These are phyloP conservation scores for Aspergillus novoparasiticus DNA, from an alignment of 2,329 filamentous ascomycete species.

Conservation along the genomic window DNA sequence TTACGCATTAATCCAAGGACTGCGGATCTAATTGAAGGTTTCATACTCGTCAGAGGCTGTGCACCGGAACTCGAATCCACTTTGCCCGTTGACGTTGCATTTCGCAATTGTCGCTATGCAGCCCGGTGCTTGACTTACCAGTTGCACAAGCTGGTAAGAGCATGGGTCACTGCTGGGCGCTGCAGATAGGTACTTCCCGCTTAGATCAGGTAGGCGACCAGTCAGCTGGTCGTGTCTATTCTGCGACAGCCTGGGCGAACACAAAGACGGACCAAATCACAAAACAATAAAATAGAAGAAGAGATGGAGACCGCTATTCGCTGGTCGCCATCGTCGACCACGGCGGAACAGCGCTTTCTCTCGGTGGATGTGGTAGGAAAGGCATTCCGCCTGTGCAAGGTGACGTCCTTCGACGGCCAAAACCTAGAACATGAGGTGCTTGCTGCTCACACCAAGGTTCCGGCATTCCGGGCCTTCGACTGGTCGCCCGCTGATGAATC, in stretches of 20 bases:
- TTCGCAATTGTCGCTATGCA: slow-evolving; percentile 8
- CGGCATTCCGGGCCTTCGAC: slow-evolving; percentile 66
- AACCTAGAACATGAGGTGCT: slow-evolving; percentile 56
- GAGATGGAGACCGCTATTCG: slow-evolving; percentile 56
- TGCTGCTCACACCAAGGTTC: slow-evolving; percentile 57
- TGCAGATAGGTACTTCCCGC: slow-evolving; percentile 2
- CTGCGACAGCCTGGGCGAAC: neutral
- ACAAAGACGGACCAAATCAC: neutral
- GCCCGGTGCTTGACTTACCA: slow-evolving; percentile 10
- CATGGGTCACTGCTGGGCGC: neutral
- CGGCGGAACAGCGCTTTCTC: slow-evolving; percentile 58
- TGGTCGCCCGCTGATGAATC: slow-evolving; percentile 63
- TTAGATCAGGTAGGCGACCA: slow-evolving; percentile 5
- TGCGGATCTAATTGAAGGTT: slow-evolving; percentile 1
- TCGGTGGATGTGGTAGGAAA: slow-evolving; percentile 63
- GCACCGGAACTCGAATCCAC: neutral
- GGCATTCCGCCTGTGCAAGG: slow-evolving; percentile 59
- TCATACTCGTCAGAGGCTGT: neutral
- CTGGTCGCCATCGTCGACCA: slow-evolving; percentile 63
- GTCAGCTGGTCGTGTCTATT: neutral
- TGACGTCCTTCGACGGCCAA: slow-evolving; percentile 43
- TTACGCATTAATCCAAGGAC: neutral
- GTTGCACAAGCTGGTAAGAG: slow-evolving; percentile 1
- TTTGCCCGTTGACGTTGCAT: neutral
- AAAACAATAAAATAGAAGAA: slow-evolving; percentile 2